Evolutionary conservation across 192 early-diverging fungal genomes (phyloP), one percentile per base, ranked within the genome.

Genomic region (Paraglomus brasilianum): DNA sequence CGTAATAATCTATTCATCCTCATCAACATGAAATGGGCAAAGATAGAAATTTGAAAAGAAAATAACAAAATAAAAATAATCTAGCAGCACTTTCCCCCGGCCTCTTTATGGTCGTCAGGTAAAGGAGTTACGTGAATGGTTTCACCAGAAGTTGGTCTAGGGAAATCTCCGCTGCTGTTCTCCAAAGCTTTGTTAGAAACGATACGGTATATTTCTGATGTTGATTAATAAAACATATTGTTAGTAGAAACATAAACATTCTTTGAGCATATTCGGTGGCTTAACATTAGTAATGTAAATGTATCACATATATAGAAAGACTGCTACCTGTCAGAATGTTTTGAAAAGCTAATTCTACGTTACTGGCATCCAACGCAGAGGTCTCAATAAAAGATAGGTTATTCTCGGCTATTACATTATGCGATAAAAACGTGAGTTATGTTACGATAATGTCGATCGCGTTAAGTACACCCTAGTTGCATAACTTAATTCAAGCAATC

Each of bases 301-400:
- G 17, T 21, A 11, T 11, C 8, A 55, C 24, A 55, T 55, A 39
- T 4, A 43, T 43, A 15, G 21, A 4, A 47, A n/a, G 47, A 36
- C 45, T 57, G 48, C 80, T 89, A 90, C 92, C 93, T 51, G 94
- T 93, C 72, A 98, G 81, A 67, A 97, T 97, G 62, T 93, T 88
- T 78, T 96, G 92, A 82, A 98, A 98, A 30, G 94, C 89, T 43
- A 91, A 83, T 77, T 98, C 97, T 56, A 98, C 95, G 76, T 98
- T 98, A 83, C 87, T 94, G 17, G 91, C 85, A 74, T 98, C 95
- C 80, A 98, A 82, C 15, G 97, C 97, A 24, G 97, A 98, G 6
- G 97, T 98, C 78, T 99, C 97, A 65, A 99, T 99, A 75, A 99
- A 99, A 38, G 92, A 93, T 52, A 99, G 80, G 13, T 86, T 89